phyloP scores from a whole-genome alignment of 495 filamentous ascomycete species.

The Hapsidospora chrysogenum region DNA sequence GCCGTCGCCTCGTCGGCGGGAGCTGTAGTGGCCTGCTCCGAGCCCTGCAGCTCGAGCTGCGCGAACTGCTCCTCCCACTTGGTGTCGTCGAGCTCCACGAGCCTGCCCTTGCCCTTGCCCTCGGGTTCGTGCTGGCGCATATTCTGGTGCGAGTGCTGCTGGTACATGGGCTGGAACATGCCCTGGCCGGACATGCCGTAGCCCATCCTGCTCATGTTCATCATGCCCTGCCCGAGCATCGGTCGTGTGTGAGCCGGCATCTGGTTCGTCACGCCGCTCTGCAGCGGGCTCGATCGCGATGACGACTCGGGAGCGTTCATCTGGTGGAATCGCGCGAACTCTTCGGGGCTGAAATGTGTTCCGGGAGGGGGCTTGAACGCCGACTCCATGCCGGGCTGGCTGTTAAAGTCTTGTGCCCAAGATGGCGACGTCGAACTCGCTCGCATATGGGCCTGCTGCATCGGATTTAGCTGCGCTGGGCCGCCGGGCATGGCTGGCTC shows the following conservation, averaged over 20 bases:
- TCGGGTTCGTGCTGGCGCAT: conserved; percentile 21
- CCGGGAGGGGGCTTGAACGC: conserved; percentile 46
- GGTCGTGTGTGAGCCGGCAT: conserved; percentile 18
- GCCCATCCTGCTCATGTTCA: conserved; percentile 25
- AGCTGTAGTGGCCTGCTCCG: conserved; percentile 26
- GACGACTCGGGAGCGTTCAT: conserved; percentile 34
- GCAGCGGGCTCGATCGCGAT: conserved; percentile 29
- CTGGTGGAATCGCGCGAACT: conserved; percentile 74
- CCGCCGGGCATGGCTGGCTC: conserved; percentile 23
- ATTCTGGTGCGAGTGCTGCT: conserved; percentile 34
- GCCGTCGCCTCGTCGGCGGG: conserved; percentile 52
- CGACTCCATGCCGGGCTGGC: conserved; percentile 63
- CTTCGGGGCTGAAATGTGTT: conserved; percentile 60
- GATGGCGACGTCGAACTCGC: conserved; percentile 43
- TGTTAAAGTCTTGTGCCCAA: conserved; percentile 39
- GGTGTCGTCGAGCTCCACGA: conserved; percentile 83
- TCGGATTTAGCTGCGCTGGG: conserved; percentile 12
- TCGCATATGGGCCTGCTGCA: conserved; percentile 29
- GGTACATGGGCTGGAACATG: conserved; percentile 33
- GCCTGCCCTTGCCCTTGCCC: conserved; percentile 75
- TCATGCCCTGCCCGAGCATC: conserved; percentile 33
- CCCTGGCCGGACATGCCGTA: conserved; percentile 13
- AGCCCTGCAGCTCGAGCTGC: conserved; percentile 61
- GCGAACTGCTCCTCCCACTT: conserved; percentile 95
- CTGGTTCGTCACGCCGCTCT: conserved; percentile 11